Evolutionary conservation across 345 rosid genomes (phyloP).

Genomic region (Orychophragmus violaceus): DNA sequence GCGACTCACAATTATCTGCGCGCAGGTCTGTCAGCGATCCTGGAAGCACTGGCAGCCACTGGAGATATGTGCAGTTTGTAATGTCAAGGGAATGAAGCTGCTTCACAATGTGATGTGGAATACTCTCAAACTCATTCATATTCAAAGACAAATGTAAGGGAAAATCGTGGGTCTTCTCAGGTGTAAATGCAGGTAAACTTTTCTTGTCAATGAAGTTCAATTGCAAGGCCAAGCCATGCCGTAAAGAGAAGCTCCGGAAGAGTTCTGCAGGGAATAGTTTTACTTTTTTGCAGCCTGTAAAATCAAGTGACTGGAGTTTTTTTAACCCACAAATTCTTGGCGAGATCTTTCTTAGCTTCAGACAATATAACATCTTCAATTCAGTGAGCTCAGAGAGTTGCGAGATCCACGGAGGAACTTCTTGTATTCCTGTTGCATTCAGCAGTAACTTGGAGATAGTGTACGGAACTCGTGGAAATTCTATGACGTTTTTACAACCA

Average conservation of each 20-base stretch:
- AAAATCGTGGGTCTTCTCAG: neutral
- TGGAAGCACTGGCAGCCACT: neutral
- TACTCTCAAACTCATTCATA: neutral
- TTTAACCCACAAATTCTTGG: neutral
- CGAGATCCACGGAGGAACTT: neutral
- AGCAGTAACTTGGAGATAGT: neutral
- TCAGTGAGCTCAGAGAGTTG: neutral
- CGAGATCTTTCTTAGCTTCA: neutral
- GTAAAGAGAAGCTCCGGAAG: neutral
- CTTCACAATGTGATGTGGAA: neutral
- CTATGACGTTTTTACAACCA: neutral
- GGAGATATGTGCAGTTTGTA: neutral
- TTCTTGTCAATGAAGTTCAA: neutral
- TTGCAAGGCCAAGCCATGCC: neutral
- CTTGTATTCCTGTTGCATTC: neutral
- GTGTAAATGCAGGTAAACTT: neutral
- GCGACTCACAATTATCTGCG: neutral
- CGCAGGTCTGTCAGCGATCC: neutral
- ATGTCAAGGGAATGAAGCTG: neutral
- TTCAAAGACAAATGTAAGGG: neutral
- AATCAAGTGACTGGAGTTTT: neutral
- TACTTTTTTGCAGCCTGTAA: neutral
- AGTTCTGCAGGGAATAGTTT: neutral
- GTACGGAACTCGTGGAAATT: neutral
- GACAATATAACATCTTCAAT: neutral